A percentile compares a stretch with the other conserved stretches of the same genome.
Evolutionary conservation across 2,329 filamentous ascomycete species (phyloP).

Genomic region (Periconia sp.): DNA sequence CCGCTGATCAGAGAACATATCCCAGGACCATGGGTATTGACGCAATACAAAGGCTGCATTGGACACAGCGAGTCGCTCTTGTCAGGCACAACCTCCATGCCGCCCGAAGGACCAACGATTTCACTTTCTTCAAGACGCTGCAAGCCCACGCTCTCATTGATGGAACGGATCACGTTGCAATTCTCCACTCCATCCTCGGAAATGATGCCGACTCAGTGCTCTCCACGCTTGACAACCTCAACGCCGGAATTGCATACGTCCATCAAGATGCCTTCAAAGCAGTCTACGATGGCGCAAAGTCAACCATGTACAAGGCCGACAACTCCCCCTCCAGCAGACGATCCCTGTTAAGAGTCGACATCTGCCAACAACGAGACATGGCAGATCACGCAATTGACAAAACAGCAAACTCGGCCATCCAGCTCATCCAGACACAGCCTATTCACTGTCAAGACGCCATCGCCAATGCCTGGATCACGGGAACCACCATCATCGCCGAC

Average conservation of each 20-base stretch:
- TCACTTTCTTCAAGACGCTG: conserved; percentile 55
- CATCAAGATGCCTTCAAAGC: conserved; percentile 56
- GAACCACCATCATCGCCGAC: conserved; percentile 53
- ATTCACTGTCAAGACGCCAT: conserved; percentile 47
- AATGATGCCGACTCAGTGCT: conserved; percentile 52
- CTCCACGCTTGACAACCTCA: conserved; percentile 54
- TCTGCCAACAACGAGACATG: conserved; percentile 53
- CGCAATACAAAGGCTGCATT: conserved; percentile 47
- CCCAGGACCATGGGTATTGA: conserved; percentile 28
- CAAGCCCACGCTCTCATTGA: conserved; percentile 53
- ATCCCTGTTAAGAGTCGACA: conserved; percentile 51
- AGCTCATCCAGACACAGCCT: conserved; percentile 52
- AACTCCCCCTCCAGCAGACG: conserved; percentile 32
- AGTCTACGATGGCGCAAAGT: conserved; percentile 52
- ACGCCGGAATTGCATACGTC: conserved; percentile 52
- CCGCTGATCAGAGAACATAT: no score
- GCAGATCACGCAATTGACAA: conserved; percentile 56
- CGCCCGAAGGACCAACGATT: conserved; percentile 52
- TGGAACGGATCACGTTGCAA: conserved; percentile 54
- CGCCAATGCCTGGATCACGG: conserved; percentile 53
- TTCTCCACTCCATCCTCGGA: conserved; percentile 47
- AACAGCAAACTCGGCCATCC: conserved; percentile 51
- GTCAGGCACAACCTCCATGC: conserved; percentile 53
- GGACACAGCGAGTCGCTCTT: conserved; percentile 54
- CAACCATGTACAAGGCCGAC: conserved; percentile 39